Evolutionary conservation across 2,329 filamentous ascomycete species (phyloP).

Genomic region (Apiospora aurea): DNA sequence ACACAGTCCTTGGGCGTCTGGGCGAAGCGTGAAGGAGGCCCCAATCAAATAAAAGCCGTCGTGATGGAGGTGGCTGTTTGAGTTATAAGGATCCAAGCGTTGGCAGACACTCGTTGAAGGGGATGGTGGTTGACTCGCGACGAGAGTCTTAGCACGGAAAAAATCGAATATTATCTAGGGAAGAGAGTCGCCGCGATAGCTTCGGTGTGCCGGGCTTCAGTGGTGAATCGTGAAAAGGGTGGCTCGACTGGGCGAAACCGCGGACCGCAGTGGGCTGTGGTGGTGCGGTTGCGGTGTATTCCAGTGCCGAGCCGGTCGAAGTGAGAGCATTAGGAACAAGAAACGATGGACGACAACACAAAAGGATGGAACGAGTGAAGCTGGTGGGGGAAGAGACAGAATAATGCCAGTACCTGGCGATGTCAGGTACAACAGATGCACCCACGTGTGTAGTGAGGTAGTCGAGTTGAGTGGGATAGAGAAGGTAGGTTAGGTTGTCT

Average conservation of each 20-base stretch:
- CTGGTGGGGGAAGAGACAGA: conserved; percentile 19
- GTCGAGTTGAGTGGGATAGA: conserved; percentile 19
- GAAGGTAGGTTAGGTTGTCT: conserved; percentile 8
- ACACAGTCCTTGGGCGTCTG: conserved; percentile 9
- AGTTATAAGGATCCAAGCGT: neutral
- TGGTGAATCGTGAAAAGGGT: conserved; percentile 13
- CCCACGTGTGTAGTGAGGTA: conserved; percentile 17
- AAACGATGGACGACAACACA: conserved; percentile 14
- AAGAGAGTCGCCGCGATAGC: conserved; percentile 5
- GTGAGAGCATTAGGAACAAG: conserved; percentile 19
- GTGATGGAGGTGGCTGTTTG: neutral
- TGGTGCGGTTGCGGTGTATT: conserved; percentile 21
- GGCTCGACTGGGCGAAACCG: conserved; percentile 21
- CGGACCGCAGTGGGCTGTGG: conserved; percentile 15
- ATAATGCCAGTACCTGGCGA: conserved; percentile 21
- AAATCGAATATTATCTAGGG: neutral
- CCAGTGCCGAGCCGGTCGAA: conserved; percentile 21
- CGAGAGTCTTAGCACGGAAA: neutral
- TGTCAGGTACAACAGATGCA: conserved; percentile 18
- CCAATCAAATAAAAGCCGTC: neutral
- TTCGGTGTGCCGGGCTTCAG: conserved; percentile 12
- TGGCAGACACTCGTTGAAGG: neutral
- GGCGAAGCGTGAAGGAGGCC: neutral
- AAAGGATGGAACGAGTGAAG: conserved; percentile 20
- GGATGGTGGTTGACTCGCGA: neutral